phyloP scores from a whole-genome alignment of 208 protist species.

The Novymonas esmeraldas region DNA sequence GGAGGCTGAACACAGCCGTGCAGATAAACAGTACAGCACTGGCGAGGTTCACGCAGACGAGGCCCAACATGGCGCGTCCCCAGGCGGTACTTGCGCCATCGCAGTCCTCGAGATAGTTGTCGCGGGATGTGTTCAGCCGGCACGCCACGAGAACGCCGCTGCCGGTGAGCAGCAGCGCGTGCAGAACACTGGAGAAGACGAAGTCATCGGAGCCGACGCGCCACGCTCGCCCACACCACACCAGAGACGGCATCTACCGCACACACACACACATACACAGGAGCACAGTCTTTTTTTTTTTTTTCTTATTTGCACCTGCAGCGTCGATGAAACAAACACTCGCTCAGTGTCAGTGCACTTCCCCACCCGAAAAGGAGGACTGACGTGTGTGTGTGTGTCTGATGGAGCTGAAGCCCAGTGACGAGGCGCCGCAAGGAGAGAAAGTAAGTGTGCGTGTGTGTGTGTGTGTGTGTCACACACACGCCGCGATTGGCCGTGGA shows the following conservation, averaged over 20 bases:
- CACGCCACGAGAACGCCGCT: conserved; percentile 24
- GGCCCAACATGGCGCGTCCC: conserved; percentile 27
- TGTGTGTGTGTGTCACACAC: too few relatives aligned
- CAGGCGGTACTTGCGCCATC: conserved; percentile 9
- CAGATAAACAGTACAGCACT: conserved; percentile 40
- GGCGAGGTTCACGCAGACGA: conserved; percentile 43
- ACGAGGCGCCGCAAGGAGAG: too few relatives aligned
- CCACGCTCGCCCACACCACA: conserved; percentile 79
- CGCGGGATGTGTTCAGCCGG: conserved; percentile 8
- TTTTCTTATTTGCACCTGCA: too few relatives aligned
- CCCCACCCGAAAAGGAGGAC: too few relatives aligned
- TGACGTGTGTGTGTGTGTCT: too few relatives aligned
- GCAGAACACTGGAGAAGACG: conserved; percentile 58
- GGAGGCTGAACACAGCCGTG: conserved; percentile 47
- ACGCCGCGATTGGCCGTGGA: too few relatives aligned
- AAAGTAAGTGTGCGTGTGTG: too few relatives aligned
- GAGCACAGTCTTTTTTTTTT: too few relatives aligned
- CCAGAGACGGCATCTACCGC: conserved; percentile 65
- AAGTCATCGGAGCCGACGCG: conserved; percentile 79
- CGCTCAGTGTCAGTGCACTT: too few relatives aligned
- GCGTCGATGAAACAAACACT: too few relatives aligned
- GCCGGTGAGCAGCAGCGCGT: conserved; percentile 34
- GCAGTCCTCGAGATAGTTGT: conserved; percentile 25
- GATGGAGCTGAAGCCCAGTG: too few relatives aligned
- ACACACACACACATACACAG: not conserved